Base-by-base conservation (phyloP, 73 alveolate genomes). In the Paramecium sexaurelia region DNA sequence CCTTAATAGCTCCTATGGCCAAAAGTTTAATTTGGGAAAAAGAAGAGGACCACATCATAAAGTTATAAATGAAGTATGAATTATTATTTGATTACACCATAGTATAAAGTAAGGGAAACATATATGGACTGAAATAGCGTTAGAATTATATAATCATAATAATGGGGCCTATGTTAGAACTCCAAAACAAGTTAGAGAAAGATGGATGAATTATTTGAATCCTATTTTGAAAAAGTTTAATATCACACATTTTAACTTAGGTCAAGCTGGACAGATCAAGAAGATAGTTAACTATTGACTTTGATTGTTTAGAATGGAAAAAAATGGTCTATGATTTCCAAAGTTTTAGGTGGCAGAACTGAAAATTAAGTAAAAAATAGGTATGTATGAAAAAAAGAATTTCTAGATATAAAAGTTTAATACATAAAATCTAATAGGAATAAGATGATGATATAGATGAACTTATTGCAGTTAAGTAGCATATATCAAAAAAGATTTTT, bases 171-270 rank as follows among this genome's bases (percentile, higher is more conserved):
- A 29, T 40, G 92, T 85, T 66, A 55, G 92, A 85, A 85, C 84
- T 20, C 86, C 86, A 55, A 85, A 97, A 92, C 95, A 97, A 84
- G 96, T 98, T 51, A 84, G 99, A 78, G 99, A 97, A 83, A 89
- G 99, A 47, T 97, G 98, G 98, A 94, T 92, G 91, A 97, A 97
- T 68, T 96, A 96, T 68, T 84, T 97, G 26, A 96, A 97, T 82
- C 99, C 99, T 36, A 45, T 68, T 17, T 93, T 97, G 15, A 95
- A 92, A 67, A 97, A 97, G 92, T 78, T 51, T 51, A 51, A 51
- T 51, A 51, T n/a, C n/a, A n/a, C n/a, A n/a, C n/a, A n/a, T n/a
- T n/a, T n/a, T n/a, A n/a, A n/a, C 19, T 22, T 43, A 78, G 90
- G 29, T 94, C 96, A 10, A 91, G 88, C 66, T 97, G 98, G 98